Conservation (phyloP, 768 basidiomycete species). For the Lyophyllum shimeji region DNA sequence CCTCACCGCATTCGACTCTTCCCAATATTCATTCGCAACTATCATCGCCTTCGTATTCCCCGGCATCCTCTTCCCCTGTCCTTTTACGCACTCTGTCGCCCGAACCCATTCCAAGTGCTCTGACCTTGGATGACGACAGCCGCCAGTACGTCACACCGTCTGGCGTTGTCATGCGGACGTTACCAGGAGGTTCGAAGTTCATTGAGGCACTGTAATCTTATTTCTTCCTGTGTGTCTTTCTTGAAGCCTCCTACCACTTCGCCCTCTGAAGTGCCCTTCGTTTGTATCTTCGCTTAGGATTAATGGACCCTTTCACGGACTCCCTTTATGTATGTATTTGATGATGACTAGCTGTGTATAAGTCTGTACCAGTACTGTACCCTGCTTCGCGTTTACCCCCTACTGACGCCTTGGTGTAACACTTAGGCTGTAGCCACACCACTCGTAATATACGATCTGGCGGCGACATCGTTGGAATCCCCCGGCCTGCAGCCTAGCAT, state of each 20-base stretch:
- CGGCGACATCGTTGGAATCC: no score
- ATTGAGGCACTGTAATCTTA: conserved; percentile 36
- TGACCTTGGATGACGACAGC: conserved; percentile 9
- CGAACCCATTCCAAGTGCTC: conserved; percentile 11
- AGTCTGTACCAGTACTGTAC: no score
- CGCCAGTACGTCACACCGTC: conserved; percentile 16
- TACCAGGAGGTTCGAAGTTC: conserved; percentile 48
- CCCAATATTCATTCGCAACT: conserved; percentile 28
- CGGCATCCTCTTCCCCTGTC: conserved; percentile 20
- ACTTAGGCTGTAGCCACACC: no score
- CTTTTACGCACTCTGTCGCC: conserved; percentile 20
- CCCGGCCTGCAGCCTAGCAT: no score
- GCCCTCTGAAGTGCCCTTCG: neutral
- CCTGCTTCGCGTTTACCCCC: no score
- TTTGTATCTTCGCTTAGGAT: neutral
- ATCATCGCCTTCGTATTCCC: conserved; percentile 30
- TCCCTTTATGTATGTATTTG: no score
- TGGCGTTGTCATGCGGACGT: conserved; percentile 33
- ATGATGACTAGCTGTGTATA: no score
- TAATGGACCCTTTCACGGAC: no score
- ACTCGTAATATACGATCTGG: no score
- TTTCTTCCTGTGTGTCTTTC: neutral
- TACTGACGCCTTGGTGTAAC: no score
- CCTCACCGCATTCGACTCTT: conserved; percentile 22
- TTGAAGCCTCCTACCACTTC: neutral